Evolutionary conservation across 169 alveolate species (phyloP), one percentile per base, ranked within the genome.

Genomic region (Plasmodium knowlesi): DNA sequence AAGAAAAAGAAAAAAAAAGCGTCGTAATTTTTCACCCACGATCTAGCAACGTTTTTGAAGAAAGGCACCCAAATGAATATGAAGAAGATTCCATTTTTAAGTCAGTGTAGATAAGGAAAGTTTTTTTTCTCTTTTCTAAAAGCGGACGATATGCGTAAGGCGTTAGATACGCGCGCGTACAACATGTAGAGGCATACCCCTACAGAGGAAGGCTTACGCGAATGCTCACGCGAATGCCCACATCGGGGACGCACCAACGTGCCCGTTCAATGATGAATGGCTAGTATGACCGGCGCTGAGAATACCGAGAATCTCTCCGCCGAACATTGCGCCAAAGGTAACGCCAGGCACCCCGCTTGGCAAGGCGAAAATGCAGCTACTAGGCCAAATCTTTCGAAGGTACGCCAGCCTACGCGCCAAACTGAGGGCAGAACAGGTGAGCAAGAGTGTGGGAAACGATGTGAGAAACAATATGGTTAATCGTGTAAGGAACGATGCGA

Each of bases 381-480:
- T 74, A 19, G 30, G 74, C 19, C 43, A 22, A n/a, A 14, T 78
- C 14, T 41, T 86, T 34, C 84, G 93, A 50, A 74, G 70, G 30
- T 86, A 86, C 67, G 53, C 93, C 34, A 86, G 86, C 43, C 28
- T 76, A 46, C 61, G 43, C n/a, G 25, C 41, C 71, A 74, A 53
- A 86, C 39, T 73, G 93, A 76, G 79, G 32, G 30, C 41, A 5
- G 86, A 86, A 28, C 80, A 67, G 19, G 39, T 37, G 50, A 89
- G 30, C 30, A 84, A n/a, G 19, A 86, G 76, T 86, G 82, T 74
- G 14, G 28, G 22, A 19, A 8, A 50, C 61, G 3, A 22, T 50
- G 61, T 1, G 61, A 8, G 61, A 14, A 50, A 14, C 22, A n/a
- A n/a, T n/a, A n/a, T n/a, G n/a, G n/a, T n/a, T n/a, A n/a, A n/a